Conservation (phyloP, 1,284 basidiomycete species). For the Vanrija sp. region DNA sequence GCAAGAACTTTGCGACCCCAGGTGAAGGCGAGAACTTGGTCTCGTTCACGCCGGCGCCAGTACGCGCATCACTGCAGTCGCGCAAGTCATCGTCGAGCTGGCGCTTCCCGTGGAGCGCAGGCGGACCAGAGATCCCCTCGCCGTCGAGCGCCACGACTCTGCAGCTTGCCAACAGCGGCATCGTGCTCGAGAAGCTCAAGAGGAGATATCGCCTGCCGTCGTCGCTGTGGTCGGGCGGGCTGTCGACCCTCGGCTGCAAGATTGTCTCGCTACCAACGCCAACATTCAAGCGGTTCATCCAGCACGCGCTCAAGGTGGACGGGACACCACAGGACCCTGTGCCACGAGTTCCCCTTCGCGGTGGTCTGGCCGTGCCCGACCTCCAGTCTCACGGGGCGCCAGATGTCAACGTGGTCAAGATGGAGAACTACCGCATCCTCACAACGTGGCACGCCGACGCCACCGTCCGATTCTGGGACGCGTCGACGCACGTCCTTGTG, state of each 20-base stretch:
- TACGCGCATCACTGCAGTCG: background rate
- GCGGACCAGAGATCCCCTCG: background rate
- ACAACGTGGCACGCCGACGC: slow-evolving; percentile 63
- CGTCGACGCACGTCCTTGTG: slow-evolving; percentile 63
- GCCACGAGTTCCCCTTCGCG: slow-evolving; percentile 41
- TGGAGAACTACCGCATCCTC: slow-evolving; percentile 65
- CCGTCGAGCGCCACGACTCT: background rate
- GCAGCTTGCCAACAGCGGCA: background rate
- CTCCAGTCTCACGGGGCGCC: slow-evolving; percentile 43
- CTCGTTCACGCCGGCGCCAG: slow-evolving; percentile 42
- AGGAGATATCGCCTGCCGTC: slow-evolving; percentile 34
- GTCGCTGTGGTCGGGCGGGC: slow-evolving; percentile 40
- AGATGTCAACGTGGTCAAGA: slow-evolving; percentile 41
- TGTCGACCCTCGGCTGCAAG: slow-evolving; percentile 38
- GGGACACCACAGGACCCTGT: slow-evolving; percentile 24
- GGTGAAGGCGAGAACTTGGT: slow-evolving; percentile 43
- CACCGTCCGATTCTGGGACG: slow-evolving; percentile 54
- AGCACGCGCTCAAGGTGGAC: slow-evolving; percentile 36
- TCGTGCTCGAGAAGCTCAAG: slow-evolving; percentile 5
- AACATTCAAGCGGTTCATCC: slow-evolving; percentile 43
- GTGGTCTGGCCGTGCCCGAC: slow-evolving; percentile 46
- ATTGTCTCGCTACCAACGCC: slow-evolving; percentile 40
- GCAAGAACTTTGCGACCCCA: slow-evolving; percentile 42
- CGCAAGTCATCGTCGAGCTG: slow-evolving; percentile 23
- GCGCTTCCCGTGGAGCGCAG: slow-evolving; percentile 42